Conservation (phyloP, 805 yeast species). For the Candida coquimbonensis region DNA sequence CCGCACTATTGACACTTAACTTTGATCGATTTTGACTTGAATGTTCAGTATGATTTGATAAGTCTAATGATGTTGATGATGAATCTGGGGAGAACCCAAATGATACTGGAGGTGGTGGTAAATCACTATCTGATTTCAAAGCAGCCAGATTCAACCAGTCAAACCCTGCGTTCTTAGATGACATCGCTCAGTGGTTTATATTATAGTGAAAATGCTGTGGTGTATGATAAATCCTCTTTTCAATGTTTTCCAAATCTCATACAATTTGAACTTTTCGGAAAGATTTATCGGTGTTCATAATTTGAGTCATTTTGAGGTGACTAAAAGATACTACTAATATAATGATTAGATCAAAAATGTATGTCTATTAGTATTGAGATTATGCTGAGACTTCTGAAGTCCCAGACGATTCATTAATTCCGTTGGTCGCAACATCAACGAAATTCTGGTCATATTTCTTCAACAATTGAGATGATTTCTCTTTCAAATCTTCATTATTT, state of each 20-base stretch:
- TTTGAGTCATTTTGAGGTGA: no score
- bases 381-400: no score
- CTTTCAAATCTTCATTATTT: constrained; percentile 41
- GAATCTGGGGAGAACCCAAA: constrained; percentile 33
- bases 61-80: constrained; percentile 15
- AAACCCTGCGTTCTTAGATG: constrained; percentile 28
- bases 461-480: constrained; percentile 38
- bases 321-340: no score
- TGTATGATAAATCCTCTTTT: background rate
- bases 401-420: no score
- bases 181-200: background rate
- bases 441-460: constrained; percentile 34
- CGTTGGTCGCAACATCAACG: background rate
- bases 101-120: constrained; percentile 47
- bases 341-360: no score
- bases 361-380: no score
- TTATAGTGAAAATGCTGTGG: background rate
- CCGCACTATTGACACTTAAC: background rate
- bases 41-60: background rate
- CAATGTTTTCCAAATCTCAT: no score
- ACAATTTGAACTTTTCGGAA: no score
- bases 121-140: constrained; percentile 22
- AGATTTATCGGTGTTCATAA: no score
- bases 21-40: no score
- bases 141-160: constrained; percentile 48